phyloP scores from a whole-genome alignment of 2,329 filamentous ascomycete species.

The Arthroderma sp. region DNA sequence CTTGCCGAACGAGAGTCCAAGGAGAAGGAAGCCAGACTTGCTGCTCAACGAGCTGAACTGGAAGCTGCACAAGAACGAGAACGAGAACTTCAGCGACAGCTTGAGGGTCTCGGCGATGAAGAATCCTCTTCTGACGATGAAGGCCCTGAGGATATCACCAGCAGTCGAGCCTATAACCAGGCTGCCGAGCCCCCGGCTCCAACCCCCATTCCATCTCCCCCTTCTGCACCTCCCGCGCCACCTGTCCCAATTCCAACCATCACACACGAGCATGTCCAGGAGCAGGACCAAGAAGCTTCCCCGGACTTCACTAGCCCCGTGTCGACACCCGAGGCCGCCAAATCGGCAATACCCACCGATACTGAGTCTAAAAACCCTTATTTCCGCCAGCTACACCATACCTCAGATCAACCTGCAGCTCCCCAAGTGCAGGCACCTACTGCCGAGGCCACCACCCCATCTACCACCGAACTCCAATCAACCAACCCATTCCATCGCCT shows the following conservation, averaged over 20 bases:
- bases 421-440: conserved; percentile 34
- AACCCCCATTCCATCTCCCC: conserved; percentile 16
- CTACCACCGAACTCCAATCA: conserved; percentile 45
- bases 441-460: conserved; percentile 20
- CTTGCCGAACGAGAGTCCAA: conserved; percentile 74
- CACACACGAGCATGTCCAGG: conserved; percentile 4
- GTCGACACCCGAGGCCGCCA: conserved; percentile 27
- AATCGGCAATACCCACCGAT: conserved; percentile 42
- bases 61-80: conserved; percentile 84
- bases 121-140: conserved; percentile 72
- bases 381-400: conserved; percentile 72
- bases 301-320: conserved; percentile 38
- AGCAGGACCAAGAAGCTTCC: background rate
- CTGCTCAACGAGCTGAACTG: conserved; percentile 76
- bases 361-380: conserved; percentile 88
- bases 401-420: conserved; percentile 39
- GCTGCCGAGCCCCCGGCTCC: conserved; percentile 30
- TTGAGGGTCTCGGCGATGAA: conserved; percentile 64
- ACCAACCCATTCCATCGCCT: conserved; percentile 95
- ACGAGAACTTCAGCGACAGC: conserved; percentile 73
- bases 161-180: conserved; percentile 46
- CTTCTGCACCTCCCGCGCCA: conserved; percentile 20
- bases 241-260: conserved; percentile 10
- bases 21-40: conserved; percentile 74
- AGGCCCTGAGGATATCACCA: conserved; percentile 56